Evolutionary conservation across 768 basidiomycete genomes (phyloP).

Genomic region (Lactifluus subvellereus): DNA sequence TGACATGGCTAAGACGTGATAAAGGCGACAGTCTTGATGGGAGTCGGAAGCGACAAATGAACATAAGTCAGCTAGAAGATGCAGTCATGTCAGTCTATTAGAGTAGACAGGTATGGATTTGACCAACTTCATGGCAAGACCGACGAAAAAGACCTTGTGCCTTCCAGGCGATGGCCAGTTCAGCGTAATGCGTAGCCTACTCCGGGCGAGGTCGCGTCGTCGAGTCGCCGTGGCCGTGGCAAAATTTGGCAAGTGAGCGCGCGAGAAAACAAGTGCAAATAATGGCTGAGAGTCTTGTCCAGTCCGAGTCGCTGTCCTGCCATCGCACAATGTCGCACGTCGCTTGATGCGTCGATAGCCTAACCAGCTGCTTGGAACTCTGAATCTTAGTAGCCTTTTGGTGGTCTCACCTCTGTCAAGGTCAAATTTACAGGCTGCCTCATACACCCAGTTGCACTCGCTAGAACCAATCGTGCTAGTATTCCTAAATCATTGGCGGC

Average conservation of each 20-base stretch:
- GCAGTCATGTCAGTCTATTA: conserved; percentile 22
- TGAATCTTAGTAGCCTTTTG: not conserved
- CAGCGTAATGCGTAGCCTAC: conserved; percentile 6
- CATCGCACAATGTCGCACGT: not conserved
- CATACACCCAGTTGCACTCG: not conserved
- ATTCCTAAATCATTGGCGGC: not conserved
- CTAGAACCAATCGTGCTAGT: not conserved
- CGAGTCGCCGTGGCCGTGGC: not conserved
- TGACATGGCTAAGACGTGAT: conserved; percentile 12
- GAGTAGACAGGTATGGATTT: no score
- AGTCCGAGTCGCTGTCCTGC: no score
- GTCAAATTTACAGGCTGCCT: not conserved
- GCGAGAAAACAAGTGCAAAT: conserved; percentile 10
- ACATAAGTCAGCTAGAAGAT: conserved; percentile 62
- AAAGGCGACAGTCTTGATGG: conserved; percentile 38
- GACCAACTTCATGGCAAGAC: conserved; percentile 51
- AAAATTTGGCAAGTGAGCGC: conserved; percentile 1
- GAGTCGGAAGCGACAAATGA: conserved; percentile 59
- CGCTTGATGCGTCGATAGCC: not conserved
- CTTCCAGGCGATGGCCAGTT: conserved; percentile 12
- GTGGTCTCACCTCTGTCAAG: not conserved
- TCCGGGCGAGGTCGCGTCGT: not conserved
- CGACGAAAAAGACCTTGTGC: conserved; percentile 8
- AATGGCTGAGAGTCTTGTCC: not conserved
- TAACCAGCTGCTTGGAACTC: not conserved